Evolutionary conservation across 192 early-diverging fungal species (phyloP), one percentile per base, ranked within the genome.

Genomic region (Linnemannia elongata): DNA sequence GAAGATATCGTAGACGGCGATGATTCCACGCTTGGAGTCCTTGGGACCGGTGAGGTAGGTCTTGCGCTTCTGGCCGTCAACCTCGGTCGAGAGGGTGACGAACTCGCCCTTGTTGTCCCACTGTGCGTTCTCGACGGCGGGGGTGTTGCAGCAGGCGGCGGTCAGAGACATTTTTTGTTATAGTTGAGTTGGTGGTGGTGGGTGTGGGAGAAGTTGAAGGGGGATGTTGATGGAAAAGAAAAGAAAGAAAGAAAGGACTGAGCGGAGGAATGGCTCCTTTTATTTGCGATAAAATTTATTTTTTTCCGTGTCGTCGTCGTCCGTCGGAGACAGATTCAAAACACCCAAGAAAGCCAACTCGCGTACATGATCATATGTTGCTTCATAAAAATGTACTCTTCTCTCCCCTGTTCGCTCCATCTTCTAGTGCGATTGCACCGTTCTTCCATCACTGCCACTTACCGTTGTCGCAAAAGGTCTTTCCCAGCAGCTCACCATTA

Each of bases 1-100:
- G 83, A 95, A 96, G 73, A 96, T 89, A 74, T 96, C 95, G 74
- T 95, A 95, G 84, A 93, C 91, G 79, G 92, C 86, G 6, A 96
- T 57, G 74, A 96, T 75, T n/a, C 89, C 93, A 18, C 92, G 92
- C 89, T 93, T 90, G 39, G 94, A 87, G 41, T 87, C 84, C 82
- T 89, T 87, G 68, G 85, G 79, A 45, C 85, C 85, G 4, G 85
- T 87, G 41, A 76, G 70, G 54, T 87, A 87, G 24, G 85, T 78
- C 3, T 22, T 78, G 39, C 69, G 55, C 52, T 78, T 54, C 45
- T 87, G 60, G 52, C 85, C 85, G 1, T 60, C 85, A 68, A 87
- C 71, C 75, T 86, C 69, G 35, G 27, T 72, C 7, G 79, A 41
- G 17, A 87, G 54, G 18, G 63, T 4, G 42, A 63, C 41, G 5